These are phyloP conservation scores for Gynostemma pentaphyllum DNA, from an alignment of 306 rosid genomes.

Conservation along the genomic window DNA sequence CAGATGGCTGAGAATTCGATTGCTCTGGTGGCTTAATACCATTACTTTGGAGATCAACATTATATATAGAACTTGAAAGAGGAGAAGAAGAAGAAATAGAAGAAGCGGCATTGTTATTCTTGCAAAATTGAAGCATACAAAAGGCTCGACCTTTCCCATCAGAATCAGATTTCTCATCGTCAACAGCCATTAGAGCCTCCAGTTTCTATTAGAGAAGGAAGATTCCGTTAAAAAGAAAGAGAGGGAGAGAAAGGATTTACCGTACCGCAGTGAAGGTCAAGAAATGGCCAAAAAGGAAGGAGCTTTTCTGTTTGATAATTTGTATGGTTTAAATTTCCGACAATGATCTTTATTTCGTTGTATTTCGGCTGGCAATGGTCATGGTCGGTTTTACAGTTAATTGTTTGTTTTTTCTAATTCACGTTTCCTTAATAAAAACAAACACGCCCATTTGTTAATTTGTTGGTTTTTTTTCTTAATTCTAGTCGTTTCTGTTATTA, in stretches of 20 bases:
- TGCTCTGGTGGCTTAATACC: constrained; percentile 47
- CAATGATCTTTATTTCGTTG: neutral
- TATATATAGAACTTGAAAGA: constrained; percentile 26
- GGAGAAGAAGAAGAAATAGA: constrained; percentile 19
- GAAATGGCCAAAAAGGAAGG: too few species aligned
- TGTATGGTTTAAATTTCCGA: neutral
- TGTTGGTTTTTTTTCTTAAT: too few species aligned
- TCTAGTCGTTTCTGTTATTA: too few species aligned
- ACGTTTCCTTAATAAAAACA: neutral
- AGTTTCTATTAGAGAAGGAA: constrained; percentile 14
- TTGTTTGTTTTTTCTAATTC: neutral
- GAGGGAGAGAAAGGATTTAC: neutral
- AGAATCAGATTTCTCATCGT: constrained; percentile 36
- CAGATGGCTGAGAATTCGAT: constrained; percentile 33
- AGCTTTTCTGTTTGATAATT: neutral
- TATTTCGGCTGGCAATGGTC: neutral
- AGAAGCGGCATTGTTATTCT: constrained; percentile 34
- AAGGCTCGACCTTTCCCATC: constrained; percentile 60
- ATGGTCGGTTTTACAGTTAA: neutral
- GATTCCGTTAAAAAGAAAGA: neutral
- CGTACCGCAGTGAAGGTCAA: neutral
- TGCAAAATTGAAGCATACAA: constrained; percentile 77
- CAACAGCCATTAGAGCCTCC: constrained; percentile 44
- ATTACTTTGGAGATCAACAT: constrained; percentile 35
- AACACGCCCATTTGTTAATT: neutral